A percentile compares a stretch with the other conserved stretches of the same genome.
Conservation (phyloP, 1,139 yeast species). For the Candida pseudoviswanathii region DNA sequence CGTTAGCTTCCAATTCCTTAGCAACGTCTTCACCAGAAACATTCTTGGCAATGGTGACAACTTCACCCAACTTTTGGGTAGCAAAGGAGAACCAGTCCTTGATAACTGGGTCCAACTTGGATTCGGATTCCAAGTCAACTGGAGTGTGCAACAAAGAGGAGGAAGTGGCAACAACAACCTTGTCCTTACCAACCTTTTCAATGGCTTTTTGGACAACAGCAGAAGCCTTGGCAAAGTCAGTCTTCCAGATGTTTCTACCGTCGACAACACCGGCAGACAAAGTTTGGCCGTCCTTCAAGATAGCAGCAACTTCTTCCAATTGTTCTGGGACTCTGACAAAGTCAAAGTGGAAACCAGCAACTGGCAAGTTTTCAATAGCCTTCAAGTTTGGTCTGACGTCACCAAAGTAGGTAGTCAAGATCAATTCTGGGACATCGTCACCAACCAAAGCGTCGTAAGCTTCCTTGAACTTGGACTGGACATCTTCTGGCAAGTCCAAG, state of each 20-base stretch:
- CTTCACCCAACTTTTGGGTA: slow-evolving; percentile 91
- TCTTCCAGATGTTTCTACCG: slow-evolving; percentile 99
- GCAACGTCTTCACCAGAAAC: slow-evolving; percentile 77
- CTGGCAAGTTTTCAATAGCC: slow-evolving; percentile 88
- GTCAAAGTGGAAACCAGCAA: slow-evolving; percentile 95
- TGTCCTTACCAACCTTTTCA: slow-evolving; percentile 81
- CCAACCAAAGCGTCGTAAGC: slow-evolving; percentile 76
- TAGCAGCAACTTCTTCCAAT: slow-evolving; percentile 76
- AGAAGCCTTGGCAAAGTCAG: slow-evolving; percentile 86
- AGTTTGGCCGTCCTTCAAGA: slow-evolving; percentile 64
- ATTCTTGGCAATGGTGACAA: slow-evolving; percentile 87
- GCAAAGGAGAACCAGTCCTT: slow-evolving; percentile 99
- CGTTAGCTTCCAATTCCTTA: slow-evolving; percentile 76
- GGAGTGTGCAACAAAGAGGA: slow-evolving; percentile 98
- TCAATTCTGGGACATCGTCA: slow-evolving; percentile 73
- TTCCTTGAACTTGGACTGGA: slow-evolving; percentile 81
- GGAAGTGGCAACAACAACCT: slow-evolving; percentile 91
- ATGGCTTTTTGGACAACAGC: slow-evolving; percentile 80
- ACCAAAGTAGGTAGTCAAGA: slow-evolving; percentile 94
- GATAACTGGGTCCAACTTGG: slow-evolving; percentile 84
- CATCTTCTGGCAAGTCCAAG: slow-evolving; percentile 84
- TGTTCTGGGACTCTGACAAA: slow-evolving; percentile 96
- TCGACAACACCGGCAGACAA: slow-evolving; percentile 96
- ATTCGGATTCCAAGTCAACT: slow-evolving; percentile 89
- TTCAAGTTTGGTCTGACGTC: slow-evolving; percentile 95